phyloP scores from a whole-genome alignment of 2,329 filamentous ascomycete species.

The Aspergillus amoenus region DNA sequence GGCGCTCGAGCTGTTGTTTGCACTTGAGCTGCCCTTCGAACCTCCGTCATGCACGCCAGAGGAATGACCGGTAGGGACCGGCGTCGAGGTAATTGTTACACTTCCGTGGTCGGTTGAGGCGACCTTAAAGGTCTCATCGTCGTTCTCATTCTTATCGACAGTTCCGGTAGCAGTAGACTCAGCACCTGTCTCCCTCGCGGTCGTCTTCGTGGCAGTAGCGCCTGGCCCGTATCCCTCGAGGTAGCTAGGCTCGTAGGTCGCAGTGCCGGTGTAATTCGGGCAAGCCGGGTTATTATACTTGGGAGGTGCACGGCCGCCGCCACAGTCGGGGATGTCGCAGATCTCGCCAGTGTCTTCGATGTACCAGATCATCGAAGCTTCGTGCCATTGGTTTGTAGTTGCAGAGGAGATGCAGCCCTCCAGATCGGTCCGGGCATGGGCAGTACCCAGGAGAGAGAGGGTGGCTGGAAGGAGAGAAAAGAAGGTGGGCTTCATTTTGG shows the following conservation, averaged over 20 bases:
- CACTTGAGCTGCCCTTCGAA: neutral
- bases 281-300: conserved; percentile 66
- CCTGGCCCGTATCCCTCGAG: conserved; percentile 1
- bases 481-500: neutral
- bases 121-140: neutral
- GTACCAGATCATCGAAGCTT: conserved; percentile 50
- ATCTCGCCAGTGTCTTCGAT: conserved; percentile 64
- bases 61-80: neutral
- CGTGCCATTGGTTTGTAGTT: conserved; percentile 26
- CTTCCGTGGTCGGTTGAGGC: neutral
- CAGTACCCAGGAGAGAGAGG: neutral
- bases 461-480: neutral
- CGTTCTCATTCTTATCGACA: neutral
- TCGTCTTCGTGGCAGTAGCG: neutral
- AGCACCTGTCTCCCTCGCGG: neutral
- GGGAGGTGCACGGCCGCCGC: conserved; percentile 64
- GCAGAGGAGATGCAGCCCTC: conserved; percentile 25
- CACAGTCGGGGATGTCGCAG: conserved; percentile 65
- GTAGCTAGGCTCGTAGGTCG: conserved; percentile 10
- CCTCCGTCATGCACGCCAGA: neutral
- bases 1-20: neutral
- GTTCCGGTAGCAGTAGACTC: neutral
- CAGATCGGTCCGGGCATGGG: conserved; percentile 25
- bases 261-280: conserved; percentile 25
- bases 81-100: neutral